phyloP scores from a whole-genome alignment of 768 basidiomycete species.

The Cystofilobasidium bisporidii region DNA sequence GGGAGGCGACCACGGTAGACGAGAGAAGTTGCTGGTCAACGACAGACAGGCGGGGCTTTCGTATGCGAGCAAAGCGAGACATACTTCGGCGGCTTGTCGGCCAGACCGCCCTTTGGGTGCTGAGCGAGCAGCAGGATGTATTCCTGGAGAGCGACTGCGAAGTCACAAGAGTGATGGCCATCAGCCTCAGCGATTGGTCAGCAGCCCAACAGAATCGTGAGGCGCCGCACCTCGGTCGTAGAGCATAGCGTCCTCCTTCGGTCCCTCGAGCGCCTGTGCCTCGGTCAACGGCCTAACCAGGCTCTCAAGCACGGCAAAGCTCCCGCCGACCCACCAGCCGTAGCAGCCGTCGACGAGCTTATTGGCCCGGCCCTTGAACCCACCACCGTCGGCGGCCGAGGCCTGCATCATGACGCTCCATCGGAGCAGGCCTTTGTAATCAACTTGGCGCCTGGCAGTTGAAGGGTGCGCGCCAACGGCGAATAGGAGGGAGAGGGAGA shows the following conservation, averaged over 20 bases:
- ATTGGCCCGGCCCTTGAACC: constrained; percentile 87
- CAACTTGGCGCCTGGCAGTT: constrained; percentile 41
- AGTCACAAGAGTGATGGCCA: background rate
- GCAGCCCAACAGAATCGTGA: background rate
- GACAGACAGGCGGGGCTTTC: background rate
- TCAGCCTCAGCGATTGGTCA: background rate
- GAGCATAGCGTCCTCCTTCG: constrained; percentile 31
- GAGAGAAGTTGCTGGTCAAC: background rate
- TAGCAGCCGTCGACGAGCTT: constrained; percentile 99
- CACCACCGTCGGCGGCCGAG: constrained; percentile 67
- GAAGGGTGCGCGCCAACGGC: constrained; percentile 42
- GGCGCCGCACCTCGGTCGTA: constrained; percentile 35
- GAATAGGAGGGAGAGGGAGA: constrained; percentile 67
- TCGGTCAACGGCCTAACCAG: constrained; percentile 26
- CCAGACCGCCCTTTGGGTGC: constrained; percentile 69
- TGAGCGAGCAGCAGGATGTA: constrained; percentile 82
- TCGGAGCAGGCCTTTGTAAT: constrained; percentile 54
- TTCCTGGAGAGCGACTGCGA: constrained; percentile 62
- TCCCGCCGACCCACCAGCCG: constrained; percentile 97
- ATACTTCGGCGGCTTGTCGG: constrained; percentile 93
- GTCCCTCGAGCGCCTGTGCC: constrained; percentile 23
- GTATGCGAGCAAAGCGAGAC: constrained; percentile 31
- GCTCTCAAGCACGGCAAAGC: constrained; percentile 66
- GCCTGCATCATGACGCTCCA: constrained; percentile 88
- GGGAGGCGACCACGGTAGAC: background rate